Evolutionary conservation across 2,329 filamentous ascomycete species (phyloP), one percentile per base, ranked within the genome.

Genomic region (Ambrosiella beaveri): DNA sequence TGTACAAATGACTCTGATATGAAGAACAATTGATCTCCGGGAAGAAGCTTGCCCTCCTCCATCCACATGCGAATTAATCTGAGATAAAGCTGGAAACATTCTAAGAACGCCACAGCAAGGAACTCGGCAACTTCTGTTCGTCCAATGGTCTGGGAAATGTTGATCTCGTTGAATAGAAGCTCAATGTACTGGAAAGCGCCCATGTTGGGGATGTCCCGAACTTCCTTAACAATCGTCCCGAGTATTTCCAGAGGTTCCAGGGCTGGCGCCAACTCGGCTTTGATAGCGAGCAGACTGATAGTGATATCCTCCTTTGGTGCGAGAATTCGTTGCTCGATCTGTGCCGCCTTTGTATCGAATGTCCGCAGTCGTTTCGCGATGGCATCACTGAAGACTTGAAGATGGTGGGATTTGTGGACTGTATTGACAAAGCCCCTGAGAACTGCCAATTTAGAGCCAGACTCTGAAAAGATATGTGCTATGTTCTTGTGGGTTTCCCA

Each of bases 41-140:
- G 70, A 1, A 79, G 72, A 2, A 95, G 71, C 57, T 82, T 79
- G 0, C 91, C 91, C 41, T 80, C 77, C 64, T 88, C 82, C 82
- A 95, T 91, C 91, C 91, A 97, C 13, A 76, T 72, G 40, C 83
- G 78, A 50, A 96, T 84, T 0, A 89, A 87, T 44, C 81, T 81
- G 41, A 94, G 75, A 67, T 95, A 97, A 1, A 88, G 81, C 59
- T 82, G 79, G 60, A 96, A 85, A 65, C 88, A 95, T 51, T 85
- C 78, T 58, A 93, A 82, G 66, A 96, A 93, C 2, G 93, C 74
- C 0, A 72, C 71, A 1, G 81, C 80, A 4, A 93, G 72, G 44
- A 79, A 81, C 44, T 72, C 68, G 65, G 87, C 93, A 0, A 78
- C 72, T 0, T 68, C 67, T 1, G 75, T 71, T 58, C 87, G 79